Evolutionary conservation across 148 eudicot genomes (phyloP), one percentile per base, ranked within the genome.

Genomic region (Diospyros kaki): DNA sequence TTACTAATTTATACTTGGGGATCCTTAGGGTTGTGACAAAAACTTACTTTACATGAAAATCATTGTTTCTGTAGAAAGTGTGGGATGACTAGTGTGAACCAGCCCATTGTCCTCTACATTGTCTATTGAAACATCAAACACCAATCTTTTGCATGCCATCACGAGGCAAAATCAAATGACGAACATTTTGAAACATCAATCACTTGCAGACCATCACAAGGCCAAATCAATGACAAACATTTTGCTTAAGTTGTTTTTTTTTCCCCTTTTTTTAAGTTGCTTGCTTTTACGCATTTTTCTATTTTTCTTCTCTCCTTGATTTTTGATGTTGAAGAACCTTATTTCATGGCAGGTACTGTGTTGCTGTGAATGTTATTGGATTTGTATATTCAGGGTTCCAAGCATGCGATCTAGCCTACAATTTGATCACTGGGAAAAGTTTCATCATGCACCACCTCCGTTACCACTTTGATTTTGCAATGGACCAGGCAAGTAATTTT

Each of bases 401-500:
- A 78, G 89, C 92, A 48, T 86, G 58, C 72, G 89, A 90, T 77
- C 77, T 90, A 15, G 81, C 85, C 55, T 83, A 78, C 82, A 72
- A 70, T 66, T 65, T 89, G 81, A 68, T 46, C 61, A 76, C 92
- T 10, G 89, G 87, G n/a, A 94, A 90, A 71, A 87, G 82, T 70
- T 68, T 85, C 28, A 71, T 89, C 79, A 66, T 75, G 11, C 87
- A 85, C 78, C 84, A 80, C 54, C 87, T 88, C 53, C 92, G 89
- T 41, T 77, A 75, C 81, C 91, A 83, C 64, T 94, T 94, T 56
- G 89, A 81, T 75, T 94, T 94, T 70, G 18, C 85, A 45, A 85
- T 89, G 88, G 98, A 94, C 83, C 98, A 94, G 97, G 98, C 83
- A 87, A 91, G 88, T 79, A 62, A 67, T 66, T 41, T 17, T 62